Evolutionary conservation across 192 early-diverging fungal species (phyloP), one percentile per base, ranked within the genome.

Genomic region (Mortierella hygrophila): DNA sequence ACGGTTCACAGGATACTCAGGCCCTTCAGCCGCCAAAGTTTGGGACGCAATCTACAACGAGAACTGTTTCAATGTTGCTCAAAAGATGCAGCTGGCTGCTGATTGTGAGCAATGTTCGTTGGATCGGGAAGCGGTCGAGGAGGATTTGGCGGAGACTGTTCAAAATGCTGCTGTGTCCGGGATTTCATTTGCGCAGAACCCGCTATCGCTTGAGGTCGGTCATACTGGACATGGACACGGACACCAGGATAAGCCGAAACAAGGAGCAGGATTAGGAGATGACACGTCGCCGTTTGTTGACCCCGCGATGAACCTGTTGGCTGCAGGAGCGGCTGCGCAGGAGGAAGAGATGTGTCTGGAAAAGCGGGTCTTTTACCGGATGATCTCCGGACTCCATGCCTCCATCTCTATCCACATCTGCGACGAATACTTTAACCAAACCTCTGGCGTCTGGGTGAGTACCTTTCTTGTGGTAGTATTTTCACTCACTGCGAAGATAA

Each of bases 341-440:
- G 82, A 90, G 6, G 89, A 92, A 38, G 92, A 92, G 49, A 83
- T 89, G 13, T 97, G 96, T 77, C 82, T 94, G 41, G 96, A 97
- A 82, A 96, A 96, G 83, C 88, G 93, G 26, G 94, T 96, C 20
- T 97, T 95, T 88, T 94, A 94, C 85, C 82, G 91, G 20, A 81
- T 94, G 82, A 91, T 94, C 54, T 94, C 93, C 26, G 92, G 98
- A 16, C 91, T 99, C 37, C 98, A 99, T 82, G 92, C 97, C 0
- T 98, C 97, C 35, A 98, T 98, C 44, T 99, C 98, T 2, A 95
- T 96, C 9, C 97, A 99, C 85, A 97, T 99, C 70, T 99, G 98
- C 89, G 92, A 96, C 72, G 94, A 99, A 74, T 96, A 94, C 82
- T 93, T 97, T 77, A 94, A 99, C 77, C 91, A 92, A 38, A 95